Evolutionary conservation across 176 grass and related monocot genomes (phyloP).

Genomic region (Carex parvula): DNA sequence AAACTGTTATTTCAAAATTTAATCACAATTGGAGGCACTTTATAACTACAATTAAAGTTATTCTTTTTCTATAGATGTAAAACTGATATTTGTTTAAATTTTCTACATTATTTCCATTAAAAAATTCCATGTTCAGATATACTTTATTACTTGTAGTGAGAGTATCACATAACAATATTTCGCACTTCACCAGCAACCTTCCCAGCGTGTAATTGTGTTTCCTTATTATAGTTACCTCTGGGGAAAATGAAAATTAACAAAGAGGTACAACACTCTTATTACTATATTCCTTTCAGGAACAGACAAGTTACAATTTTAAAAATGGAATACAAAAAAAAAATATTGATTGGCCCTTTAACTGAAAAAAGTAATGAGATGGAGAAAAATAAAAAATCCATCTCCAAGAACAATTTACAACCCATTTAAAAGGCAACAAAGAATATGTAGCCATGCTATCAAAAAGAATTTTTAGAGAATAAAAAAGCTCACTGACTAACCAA

Average conservation of each 20-base stretch:
- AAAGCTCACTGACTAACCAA: conserved; percentile 34
- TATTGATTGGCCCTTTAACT: conserved; percentile 14
- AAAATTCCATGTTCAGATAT: background rate
- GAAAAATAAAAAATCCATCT: conserved; percentile 25
- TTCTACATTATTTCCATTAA: background rate
- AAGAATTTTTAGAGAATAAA: conserved; percentile 17
- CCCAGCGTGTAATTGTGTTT: background rate
- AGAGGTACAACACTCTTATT: conserved; percentile 4
- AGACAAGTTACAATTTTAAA: background rate
- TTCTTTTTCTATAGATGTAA: background rate
- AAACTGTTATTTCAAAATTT: background rate
- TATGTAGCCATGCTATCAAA: conserved; percentile 32
- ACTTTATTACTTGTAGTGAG: background rate
- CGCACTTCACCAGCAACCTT: too few relatives aligned
- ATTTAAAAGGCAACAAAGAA: conserved; percentile 27
- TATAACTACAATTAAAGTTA: background rate
- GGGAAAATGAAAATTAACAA: background rate
- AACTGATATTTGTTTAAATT: background rate
- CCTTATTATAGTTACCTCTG: background rate
- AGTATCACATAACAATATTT: background rate
- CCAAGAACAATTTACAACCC: conserved; percentile 11
- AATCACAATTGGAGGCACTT: background rate
- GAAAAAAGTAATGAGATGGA: conserved; percentile 16
- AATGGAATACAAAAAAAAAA: background rate
- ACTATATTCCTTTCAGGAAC: background rate